Conservation (phyloP, 352 stramenopile genomes). For the Phytophthora lateralis region DNA sequence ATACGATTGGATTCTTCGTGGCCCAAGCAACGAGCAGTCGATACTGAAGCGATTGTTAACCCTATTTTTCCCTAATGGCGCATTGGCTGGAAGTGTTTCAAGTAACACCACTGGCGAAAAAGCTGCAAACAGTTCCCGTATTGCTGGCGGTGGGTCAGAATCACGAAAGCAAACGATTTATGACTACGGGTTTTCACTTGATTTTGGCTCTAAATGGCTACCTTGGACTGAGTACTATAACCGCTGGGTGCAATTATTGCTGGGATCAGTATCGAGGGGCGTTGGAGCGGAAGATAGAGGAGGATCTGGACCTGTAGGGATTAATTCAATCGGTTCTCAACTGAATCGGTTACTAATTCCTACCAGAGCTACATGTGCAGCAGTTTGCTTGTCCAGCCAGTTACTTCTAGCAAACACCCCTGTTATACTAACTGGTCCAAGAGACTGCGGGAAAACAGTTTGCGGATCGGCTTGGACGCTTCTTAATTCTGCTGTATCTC, state of each 20-base stretch:
- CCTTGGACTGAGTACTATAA: slow-evolving; percentile 72
- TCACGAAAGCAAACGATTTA: slow-evolving; percentile 59
- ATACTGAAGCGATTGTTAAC: slow-evolving; percentile 59
- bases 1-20: slow-evolving; percentile 57
- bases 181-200: slow-evolving; percentile 66
- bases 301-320: neutral
- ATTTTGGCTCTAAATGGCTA: slow-evolving; percentile 78
- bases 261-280: slow-evolving; percentile 11
- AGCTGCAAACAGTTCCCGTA: neutral
- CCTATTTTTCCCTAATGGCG: slow-evolving; percentile 58
- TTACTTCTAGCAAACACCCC: slow-evolving; percentile 49
- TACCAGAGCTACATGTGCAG: slow-evolving; percentile 39
- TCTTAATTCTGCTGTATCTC: slow-evolving; percentile 27
- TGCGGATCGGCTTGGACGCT: slow-evolving; percentile 37
- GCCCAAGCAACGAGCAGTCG: slow-evolving; percentile 49
- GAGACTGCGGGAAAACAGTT: slow-evolving; percentile 58
- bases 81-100: slow-evolving; percentile 1
- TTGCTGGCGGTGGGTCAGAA: neutral
- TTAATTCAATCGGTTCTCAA: neutral
- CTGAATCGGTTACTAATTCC: slow-evolving; percentile 32
- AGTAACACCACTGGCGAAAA: slow-evolving; percentile 23
- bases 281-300: neutral
- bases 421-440: slow-evolving; percentile 42
- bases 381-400: slow-evolving; percentile 53
- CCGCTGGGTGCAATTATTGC: slow-evolving; percentile 42